Conservation (phyloP, 345 rosid species). For the Clausena lansium region DNA sequence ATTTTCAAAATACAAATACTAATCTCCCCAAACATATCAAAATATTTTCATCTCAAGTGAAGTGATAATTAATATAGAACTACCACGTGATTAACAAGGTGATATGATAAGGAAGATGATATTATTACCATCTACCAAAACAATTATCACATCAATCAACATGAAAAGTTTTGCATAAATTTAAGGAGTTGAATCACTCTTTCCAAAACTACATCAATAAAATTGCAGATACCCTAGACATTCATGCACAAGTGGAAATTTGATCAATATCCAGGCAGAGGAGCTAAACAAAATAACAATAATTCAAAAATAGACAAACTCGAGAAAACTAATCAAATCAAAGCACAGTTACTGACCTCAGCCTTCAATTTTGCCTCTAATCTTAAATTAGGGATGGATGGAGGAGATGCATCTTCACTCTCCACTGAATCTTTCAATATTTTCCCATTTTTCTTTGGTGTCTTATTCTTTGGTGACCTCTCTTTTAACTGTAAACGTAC, state of each 20-base stretch:
- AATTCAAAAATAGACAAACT: neutral
- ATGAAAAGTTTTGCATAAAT: neutral
- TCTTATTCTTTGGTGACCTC: slow-evolving; percentile 45
- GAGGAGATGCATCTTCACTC: slow-evolving; percentile 25
- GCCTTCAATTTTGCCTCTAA: slow-evolving; percentile 75
- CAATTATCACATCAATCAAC: neutral
- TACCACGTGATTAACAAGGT: neutral
- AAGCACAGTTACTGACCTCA: slow-evolving; percentile 56
- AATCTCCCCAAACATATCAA: neutral
- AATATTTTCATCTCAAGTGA: neutral
- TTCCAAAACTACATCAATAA: too few relatives aligned
- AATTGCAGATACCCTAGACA: neutral
- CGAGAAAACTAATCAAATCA: neutral
- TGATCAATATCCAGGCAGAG: neutral
- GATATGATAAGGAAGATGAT: neutral
- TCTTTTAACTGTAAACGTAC: slow-evolving; percentile 22
- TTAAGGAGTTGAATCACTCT: neutral
- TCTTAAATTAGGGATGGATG: slow-evolving; percentile 57
- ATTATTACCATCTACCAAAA: neutral
- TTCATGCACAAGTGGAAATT: neutral
- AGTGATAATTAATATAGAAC: neutral
- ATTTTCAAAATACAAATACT: neutral
- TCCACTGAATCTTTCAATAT: slow-evolving; percentile 21
- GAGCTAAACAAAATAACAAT: neutral
- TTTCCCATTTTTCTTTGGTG: slow-evolving; percentile 56